Evolutionary conservation across 108 stramenopile species (phyloP), one percentile per base, ranked within the genome.

Genomic region (Hondaea fermentalgiana): DNA sequence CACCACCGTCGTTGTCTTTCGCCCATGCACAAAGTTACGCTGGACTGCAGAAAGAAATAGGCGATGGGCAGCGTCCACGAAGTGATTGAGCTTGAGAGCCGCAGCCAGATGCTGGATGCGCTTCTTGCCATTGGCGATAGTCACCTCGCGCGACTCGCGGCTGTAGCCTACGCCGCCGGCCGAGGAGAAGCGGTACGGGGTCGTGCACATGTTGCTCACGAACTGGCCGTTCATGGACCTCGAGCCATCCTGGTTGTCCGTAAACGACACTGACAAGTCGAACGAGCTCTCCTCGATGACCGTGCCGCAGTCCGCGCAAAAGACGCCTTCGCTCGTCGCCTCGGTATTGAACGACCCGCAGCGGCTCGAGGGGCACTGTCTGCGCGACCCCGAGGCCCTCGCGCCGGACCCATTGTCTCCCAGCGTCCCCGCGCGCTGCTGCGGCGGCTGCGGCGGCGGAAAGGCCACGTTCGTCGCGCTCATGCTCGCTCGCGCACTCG

Each of bases 21-120:
- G 89, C 8, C 98, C 98, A 87, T 97, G 96, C 0, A 96, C 96
- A 92, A 98, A 98, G 92, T 97, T 98, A 93, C 96, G 95, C 89
- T 98, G 96, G 29, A 98, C 96, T 10, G 98, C 98, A 76, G 97
- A 93, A 4, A 95, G 95, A 89, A 96, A 99, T 4, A 97, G 88
- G 25, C 97, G 93, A 91, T 96, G 96, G 4, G 98, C 98, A 8
- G 95, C 93, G 93, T 99, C 98, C 60, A 97, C 95, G 88, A 94
- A 96, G 87, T 95, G 93, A 5, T 95, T 95, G 72, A 99, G 88
- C 44, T 96, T 92, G 88, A 99, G 89, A 5, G 94, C 90, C 21
- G 92, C 90, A 5, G 96, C 97, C 45, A 98, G 6, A 29, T 87
- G 87, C 88, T 88, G 87, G 49, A 99, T 96, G 3, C 93, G 87